Percentiles rank a stretch among this genome's conserved stretches.
Evolutionary conservation across 768 basidiomycete genomes (phyloP).

Genomic region (Favolaschia claudopus): DNA sequence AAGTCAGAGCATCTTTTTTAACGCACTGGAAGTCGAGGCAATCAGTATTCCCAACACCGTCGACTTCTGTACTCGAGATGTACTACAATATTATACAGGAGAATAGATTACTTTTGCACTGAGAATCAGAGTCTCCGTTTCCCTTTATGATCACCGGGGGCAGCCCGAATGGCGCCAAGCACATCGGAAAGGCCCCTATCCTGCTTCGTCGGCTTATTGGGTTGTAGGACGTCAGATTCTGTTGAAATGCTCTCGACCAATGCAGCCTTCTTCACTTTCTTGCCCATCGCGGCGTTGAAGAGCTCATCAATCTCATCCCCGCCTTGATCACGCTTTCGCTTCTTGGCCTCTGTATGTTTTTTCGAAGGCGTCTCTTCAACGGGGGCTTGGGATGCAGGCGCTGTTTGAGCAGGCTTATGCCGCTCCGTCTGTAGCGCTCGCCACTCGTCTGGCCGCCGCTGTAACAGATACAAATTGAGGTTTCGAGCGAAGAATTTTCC

Average conservation of each 20-base stretch:
- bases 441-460: constrained; percentile 88
- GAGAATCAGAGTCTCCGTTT: too few species aligned
- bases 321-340: constrained; percentile 55
- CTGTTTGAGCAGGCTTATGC: constrained; percentile 24
- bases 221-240: constrained; percentile 15
- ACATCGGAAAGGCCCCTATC: constrained; percentile 57
- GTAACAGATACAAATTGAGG: constrained; percentile 79
- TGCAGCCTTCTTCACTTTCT: constrained; percentile 64
- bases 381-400: background rate
- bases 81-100: constrained; percentile 18
- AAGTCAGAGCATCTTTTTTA: too few species aligned
- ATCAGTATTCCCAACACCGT: too few species aligned
- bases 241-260: constrained; percentile 34
- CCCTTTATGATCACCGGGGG: constrained; percentile 55
- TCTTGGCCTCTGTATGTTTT: constrained; percentile 34
- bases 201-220: constrained; percentile 19
- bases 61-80: too few species aligned
- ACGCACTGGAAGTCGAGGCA: too few species aligned
- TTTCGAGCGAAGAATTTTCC: constrained; percentile 88
- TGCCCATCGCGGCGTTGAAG: constrained; percentile 66
- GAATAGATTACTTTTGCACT: constrained; percentile 23
- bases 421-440: constrained; percentile 68
- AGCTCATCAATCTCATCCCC: constrained; percentile 81
- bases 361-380: constrained; percentile 23
- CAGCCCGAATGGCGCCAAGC: constrained; percentile 65